Conservation (phyloP, 805 yeast species). For the Lachancea sp. region DNA sequence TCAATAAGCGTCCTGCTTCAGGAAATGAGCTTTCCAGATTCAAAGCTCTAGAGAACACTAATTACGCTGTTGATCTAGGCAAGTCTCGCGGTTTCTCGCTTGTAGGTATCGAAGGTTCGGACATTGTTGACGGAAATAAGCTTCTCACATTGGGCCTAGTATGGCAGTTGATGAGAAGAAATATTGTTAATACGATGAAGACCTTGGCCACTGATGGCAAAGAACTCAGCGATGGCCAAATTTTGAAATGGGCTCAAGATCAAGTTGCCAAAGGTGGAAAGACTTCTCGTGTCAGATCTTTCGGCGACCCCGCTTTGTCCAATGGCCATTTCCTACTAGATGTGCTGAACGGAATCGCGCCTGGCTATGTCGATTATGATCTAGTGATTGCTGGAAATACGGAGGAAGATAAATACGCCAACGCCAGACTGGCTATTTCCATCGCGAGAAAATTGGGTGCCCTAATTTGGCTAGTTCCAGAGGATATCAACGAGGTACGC, state of each 20-base stretch:
- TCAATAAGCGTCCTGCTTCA: slow-evolving; percentile 74
- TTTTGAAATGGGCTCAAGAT: slow-evolving; percentile 88
- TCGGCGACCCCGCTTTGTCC: slow-evolving; percentile 73
- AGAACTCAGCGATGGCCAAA: slow-evolving; percentile 76
- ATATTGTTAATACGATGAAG: slow-evolving; percentile 78
- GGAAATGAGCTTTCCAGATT: slow-evolving; percentile 79
- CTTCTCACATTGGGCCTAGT: slow-evolving; percentile 86
- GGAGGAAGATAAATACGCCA: slow-evolving; percentile 84
- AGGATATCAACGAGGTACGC: slow-evolving; percentile 94
- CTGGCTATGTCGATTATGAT: slow-evolving; percentile 96
- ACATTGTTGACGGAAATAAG: slow-evolving; percentile 88
- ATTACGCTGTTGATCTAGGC: slow-evolving; percentile 95
- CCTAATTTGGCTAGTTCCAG: slow-evolving; percentile 98
- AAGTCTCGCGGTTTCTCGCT: slow-evolving; percentile 86
- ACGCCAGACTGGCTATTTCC: slow-evolving; percentile 94
- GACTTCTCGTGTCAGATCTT: slow-evolving; percentile 63
- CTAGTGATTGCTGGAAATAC: slow-evolving; percentile 73
- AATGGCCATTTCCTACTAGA: slow-evolving; percentile 81
- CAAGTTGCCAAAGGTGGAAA: slow-evolving; percentile 85
- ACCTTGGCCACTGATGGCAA: slow-evolving; percentile 65
- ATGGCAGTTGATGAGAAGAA: slow-evolving; percentile 98
- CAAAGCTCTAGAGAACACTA: slow-evolving; percentile 95
- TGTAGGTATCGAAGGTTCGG: slow-evolving; percentile 97
- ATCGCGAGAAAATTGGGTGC: slow-evolving; percentile 98
- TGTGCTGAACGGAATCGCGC: slow-evolving; percentile 86